phyloP scores from a whole-genome alignment of 2,329 filamentous ascomycete species.

The Alternaria brassicicola region DNA sequence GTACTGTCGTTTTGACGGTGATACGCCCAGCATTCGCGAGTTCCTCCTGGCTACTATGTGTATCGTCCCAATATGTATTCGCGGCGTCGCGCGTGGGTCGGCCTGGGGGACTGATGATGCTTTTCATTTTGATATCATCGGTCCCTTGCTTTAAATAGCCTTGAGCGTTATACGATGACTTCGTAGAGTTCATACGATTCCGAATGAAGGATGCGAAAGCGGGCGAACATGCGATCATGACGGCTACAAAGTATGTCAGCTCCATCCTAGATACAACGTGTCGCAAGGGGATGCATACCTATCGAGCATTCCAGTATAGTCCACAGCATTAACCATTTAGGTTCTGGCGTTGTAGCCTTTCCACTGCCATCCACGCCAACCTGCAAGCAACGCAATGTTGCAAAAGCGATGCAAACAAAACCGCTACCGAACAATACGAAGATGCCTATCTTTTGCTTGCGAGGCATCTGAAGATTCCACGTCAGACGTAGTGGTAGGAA shows the following conservation, averaged over 20 bases:
- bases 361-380: conserved; percentile 32
- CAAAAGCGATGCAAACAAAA: conserved; percentile 24
- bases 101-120: conserved; percentile 4
- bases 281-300: conserved; percentile 19
- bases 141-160: conserved; percentile 13
- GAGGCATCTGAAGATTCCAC: conserved; percentile 46
- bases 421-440: conserved; percentile 30
- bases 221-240: conserved; percentile 23
- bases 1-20: conserved; percentile 15
- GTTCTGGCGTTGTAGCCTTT: conserved; percentile 31
- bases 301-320: conserved; percentile 43
- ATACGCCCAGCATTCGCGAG: conserved; percentile 12
- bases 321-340: conserved; percentile 46
- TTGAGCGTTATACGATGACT: conserved; percentile 13
- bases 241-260: conserved; percentile 10
- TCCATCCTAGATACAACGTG: too few relatives aligned
- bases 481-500: conserved; percentile 45
- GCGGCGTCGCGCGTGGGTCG: not conserved
- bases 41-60: conserved; percentile 20
- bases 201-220: conserved; percentile 17
- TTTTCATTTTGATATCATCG: conserved; percentile 13
- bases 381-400: conserved; percentile 39
- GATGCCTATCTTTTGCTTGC: conserved; percentile 41
- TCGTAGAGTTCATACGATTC: conserved; percentile 7
- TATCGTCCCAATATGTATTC: conserved; percentile 12